A percentile compares a stretch with the other conserved stretches of the same genome.
These are phyloP conservation scores for Teunomyces stri DNA, from an alignment of 805 yeast species.

Conservation along the genomic window DNA sequence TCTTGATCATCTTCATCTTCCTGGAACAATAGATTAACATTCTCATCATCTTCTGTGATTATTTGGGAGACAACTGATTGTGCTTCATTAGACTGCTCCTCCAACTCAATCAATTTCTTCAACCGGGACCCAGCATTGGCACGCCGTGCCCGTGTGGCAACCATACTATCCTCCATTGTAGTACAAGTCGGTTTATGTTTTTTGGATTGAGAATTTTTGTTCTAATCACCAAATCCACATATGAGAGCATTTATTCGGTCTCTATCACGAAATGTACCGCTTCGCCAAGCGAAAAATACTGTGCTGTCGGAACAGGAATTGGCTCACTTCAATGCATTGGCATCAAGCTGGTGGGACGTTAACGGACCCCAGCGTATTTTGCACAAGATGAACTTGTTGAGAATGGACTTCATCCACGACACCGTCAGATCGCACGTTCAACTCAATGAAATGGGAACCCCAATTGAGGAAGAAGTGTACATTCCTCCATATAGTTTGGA, in stretches of 20 bases:
- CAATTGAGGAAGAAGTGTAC: conserved; percentile 49
- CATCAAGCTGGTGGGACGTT: conserved; percentile 98
- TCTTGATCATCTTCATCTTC: conserved; percentile 42
- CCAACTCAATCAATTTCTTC: conserved; percentile 68
- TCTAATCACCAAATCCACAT: not conserved
- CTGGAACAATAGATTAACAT: conserved; percentile 66
- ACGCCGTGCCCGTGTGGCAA: conserved; percentile 73
- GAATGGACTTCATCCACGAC: conserved; percentile 82
- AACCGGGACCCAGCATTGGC: conserved; percentile 89
- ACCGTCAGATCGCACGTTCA: conserved; percentile 48
- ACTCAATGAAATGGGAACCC: conserved; percentile 32
- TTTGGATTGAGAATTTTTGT: conserved; percentile 1
- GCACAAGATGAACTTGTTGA: conserved; percentile 87
- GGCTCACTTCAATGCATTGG: conserved; percentile 79
- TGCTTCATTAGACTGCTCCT: conserved; percentile 46
- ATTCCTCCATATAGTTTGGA: conserved; percentile 76
- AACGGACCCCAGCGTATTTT: conserved; percentile 89
- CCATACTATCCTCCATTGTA: conserved; percentile 50
- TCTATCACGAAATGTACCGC: not conserved
- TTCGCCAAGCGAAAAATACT: not conserved
- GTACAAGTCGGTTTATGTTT: not conserved
- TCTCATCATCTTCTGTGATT: conserved; percentile 66
- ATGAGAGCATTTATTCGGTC: not conserved
- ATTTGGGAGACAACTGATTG: conserved; percentile 19
- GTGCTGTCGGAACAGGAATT: conserved; percentile 46